Conservation (phyloP, 2,329 filamentous ascomycete species). For the Aaosphaeria pasadenensis region DNA sequence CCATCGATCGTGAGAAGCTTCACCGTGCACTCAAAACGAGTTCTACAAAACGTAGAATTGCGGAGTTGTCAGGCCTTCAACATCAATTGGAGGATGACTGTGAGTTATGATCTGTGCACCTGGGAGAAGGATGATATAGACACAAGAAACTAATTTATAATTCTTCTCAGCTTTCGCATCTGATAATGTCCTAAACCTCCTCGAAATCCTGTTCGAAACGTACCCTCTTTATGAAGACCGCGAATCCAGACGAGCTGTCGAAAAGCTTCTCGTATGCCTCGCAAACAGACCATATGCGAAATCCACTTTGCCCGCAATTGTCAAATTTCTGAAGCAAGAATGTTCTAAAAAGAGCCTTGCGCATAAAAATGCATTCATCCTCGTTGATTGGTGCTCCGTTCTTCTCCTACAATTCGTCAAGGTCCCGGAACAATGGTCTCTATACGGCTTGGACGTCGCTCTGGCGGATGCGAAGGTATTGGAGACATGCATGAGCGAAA, state of each 20-base stretch:
- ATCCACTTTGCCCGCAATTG: constrained; percentile 59
- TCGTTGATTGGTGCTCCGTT: constrained; percentile 85
- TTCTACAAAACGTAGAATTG: constrained; percentile 47
- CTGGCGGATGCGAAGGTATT: constrained; percentile 68
- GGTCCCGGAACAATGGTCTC: constrained; percentile 59
- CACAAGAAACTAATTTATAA: constrained; percentile 4
- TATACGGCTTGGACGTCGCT: constrained; percentile 64
- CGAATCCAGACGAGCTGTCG: constrained; percentile 76
- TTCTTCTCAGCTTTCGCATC: constrained; percentile 36
- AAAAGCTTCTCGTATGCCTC: constrained; percentile 71
- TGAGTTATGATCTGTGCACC: constrained; percentile 25
- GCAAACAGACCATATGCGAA: constrained; percentile 59
- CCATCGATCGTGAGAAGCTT: constrained; percentile 32
- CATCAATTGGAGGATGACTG: constrained; percentile 43
- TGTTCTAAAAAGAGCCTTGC: constrained; percentile 75
- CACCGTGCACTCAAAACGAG: constrained; percentile 44
- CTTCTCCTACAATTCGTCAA: constrained; percentile 69
- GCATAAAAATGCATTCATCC: constrained; percentile 75
- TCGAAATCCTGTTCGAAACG: constrained; percentile 79
- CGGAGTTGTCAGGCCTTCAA: constrained; percentile 44
- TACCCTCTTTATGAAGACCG: constrained; percentile 86
- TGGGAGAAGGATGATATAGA: background rate
- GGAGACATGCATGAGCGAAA: constrained; percentile 67
- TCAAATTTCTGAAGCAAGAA: constrained; percentile 68
- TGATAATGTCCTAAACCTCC: constrained; percentile 50